Conservation (phyloP, 2,329 filamentous ascomycete species). For the Cercospora nicotianae region DNA sequence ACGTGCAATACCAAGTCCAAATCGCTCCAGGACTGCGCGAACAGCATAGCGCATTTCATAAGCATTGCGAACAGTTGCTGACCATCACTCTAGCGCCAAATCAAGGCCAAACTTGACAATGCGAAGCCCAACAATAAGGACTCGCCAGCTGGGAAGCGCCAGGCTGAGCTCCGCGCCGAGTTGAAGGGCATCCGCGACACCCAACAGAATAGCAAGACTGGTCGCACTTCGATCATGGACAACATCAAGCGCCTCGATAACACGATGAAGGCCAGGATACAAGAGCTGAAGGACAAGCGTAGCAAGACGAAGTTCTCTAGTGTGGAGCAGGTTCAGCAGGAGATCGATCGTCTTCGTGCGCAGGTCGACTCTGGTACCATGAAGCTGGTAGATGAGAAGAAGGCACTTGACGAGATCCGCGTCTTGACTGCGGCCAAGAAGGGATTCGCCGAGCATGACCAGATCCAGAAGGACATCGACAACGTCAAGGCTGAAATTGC, state of each 20-base stretch:
- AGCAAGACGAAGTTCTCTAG: constrained; percentile 82
- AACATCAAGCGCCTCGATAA: constrained; percentile 91
- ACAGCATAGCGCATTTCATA: background rate
- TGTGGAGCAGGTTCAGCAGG: constrained; percentile 79
- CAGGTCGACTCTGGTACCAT: constrained; percentile 86
- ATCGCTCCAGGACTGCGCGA: background rate
- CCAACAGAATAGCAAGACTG: constrained; percentile 83
- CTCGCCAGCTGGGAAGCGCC: constrained; percentile 76
- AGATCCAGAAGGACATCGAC: constrained; percentile 80
- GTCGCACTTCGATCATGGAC: constrained; percentile 74
- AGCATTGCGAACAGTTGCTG: constrained; percentile 6
- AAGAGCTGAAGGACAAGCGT: constrained; percentile 83
- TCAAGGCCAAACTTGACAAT: constrained; percentile 85
- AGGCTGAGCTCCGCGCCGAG: constrained; percentile 80
- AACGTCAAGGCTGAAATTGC: constrained; percentile 84
- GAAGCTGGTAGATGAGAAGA: constrained; percentile 97
- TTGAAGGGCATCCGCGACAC: constrained; percentile 80
- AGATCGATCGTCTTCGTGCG: constrained; percentile 78
- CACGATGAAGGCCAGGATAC: constrained; percentile 78
- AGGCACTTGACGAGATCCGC: constrained; percentile 80
- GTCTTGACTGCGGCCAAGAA: constrained; percentile 85
- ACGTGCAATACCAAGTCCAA: background rate
- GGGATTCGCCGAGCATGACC: constrained; percentile 82
- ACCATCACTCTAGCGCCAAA: constrained; percentile 63
- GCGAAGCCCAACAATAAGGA: constrained; percentile 80